Conservation (phyloP, 352 stramenopile species). For the Globisporangium cederbergense region DNA sequence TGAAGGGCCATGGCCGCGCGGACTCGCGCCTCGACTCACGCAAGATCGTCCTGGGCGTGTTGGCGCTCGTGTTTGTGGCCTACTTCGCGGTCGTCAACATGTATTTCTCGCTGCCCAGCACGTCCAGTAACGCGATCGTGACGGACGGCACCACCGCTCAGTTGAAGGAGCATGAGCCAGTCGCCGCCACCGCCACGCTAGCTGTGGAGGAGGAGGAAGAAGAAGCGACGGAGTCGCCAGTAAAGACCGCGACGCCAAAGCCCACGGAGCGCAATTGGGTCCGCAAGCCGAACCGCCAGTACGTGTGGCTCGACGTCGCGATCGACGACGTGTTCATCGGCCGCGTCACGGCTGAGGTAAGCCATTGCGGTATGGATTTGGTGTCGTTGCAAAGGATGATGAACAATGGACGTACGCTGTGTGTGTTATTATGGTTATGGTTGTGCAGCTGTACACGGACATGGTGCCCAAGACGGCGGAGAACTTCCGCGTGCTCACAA, state of each 20-base stretch:
- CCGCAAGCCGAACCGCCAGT: constrained; percentile 67
- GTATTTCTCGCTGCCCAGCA: constrained; percentile 47
- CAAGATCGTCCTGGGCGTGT: constrained; percentile 49
- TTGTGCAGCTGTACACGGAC: constrained; percentile 88
- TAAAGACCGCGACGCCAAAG: background rate
- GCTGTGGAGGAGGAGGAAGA: constrained; percentile 9
- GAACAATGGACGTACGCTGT: background rate
- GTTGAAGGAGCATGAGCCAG: constrained; percentile 14
- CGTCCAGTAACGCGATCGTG: constrained; percentile 5
- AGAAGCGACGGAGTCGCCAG: background rate
- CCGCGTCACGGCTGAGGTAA: constrained; percentile 69
- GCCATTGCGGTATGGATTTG: background rate
- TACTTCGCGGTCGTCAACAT: constrained; percentile 71
- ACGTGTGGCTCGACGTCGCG: constrained; percentile 83
- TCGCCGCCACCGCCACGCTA: constrained; percentile 14
- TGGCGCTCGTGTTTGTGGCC: constrained; percentile 52
- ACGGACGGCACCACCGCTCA: background rate
- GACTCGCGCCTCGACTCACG: constrained; percentile 31
- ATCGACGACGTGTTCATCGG: constrained; percentile 74
- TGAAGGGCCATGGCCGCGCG: constrained; percentile 3
- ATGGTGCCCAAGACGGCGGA: constrained; percentile 97
- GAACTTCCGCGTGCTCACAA: constrained; percentile 97
- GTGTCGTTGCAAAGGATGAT: background rate
- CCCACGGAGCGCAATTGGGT: constrained; percentile 29
- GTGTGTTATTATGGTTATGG: background rate